phyloP scores from a whole-genome alignment of 257 asterid species.

The Capsicum rhomboideum region DNA sequence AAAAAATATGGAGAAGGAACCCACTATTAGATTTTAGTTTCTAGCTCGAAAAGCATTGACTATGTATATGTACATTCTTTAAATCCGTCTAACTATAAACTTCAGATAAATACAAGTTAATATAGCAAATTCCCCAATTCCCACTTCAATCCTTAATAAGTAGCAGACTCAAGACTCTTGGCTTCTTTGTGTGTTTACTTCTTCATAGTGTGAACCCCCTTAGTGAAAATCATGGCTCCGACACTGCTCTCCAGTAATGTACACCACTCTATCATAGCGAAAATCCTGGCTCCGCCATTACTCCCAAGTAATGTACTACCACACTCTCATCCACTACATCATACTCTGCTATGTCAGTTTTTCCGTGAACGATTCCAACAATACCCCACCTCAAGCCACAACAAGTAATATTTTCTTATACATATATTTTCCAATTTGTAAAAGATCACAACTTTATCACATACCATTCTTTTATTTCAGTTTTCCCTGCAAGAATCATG shows the following conservation, averaged over 20 bases:
- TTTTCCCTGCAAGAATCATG: not conserved
- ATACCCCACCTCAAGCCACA: not conserved
- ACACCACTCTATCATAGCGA: too few species aligned
- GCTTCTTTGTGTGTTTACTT: too few species aligned
- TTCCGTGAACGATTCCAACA: not conserved
- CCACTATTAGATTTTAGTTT: not conserved
- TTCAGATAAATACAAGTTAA: not conserved
- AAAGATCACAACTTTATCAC: not conserved
- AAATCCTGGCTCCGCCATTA: too few species aligned
- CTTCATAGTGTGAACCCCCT: too few species aligned
- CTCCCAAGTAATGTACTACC: not conserved
- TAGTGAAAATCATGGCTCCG: too few species aligned
- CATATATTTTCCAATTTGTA: not conserved
- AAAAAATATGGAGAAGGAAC: not conserved
- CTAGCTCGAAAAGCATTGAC: not conserved
- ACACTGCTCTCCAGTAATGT: too few species aligned
- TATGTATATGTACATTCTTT: not conserved
- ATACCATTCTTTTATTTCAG: not conserved
- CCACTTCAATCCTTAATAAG: not conserved
- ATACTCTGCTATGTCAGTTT: not conserved
- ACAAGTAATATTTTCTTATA: not conserved
- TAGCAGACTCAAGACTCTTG: not conserved
- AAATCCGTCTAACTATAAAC: not conserved
- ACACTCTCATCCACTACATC: not conserved
- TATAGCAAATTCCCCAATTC: not conserved